phyloP scores from a whole-genome alignment of 2,329 filamentous ascomycete genomes.

The Colletotrichum navitas region DNA sequence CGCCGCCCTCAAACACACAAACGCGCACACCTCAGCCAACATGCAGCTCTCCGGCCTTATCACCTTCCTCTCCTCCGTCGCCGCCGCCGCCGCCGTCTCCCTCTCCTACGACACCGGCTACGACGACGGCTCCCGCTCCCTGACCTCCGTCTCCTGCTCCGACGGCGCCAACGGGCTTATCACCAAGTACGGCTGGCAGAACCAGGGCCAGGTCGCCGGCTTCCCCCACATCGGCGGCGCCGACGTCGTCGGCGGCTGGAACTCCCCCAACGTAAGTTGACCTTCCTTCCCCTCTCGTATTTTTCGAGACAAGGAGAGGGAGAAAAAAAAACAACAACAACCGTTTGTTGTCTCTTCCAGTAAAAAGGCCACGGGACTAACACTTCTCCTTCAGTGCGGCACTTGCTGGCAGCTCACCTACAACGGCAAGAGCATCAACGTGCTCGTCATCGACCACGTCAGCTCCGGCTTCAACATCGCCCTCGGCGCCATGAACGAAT shows the following conservation, averaged over 20 bases:
- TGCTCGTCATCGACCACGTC: slow-evolving; percentile 68
- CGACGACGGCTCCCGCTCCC: slow-evolving; percentile 68
- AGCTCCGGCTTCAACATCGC: slow-evolving; percentile 67
- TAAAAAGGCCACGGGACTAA: slow-evolving; percentile 9
- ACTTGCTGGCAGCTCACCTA: slow-evolving; percentile 70
- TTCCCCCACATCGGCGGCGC: slow-evolving; percentile 70
- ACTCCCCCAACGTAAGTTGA: slow-evolving; percentile 57
- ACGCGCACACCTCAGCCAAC: slow-evolving; percentile 48
- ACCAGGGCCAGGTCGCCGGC: slow-evolving; percentile 61
- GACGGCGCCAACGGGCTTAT: slow-evolving; percentile 76
- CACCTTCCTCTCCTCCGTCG: slow-evolving; percentile 54
- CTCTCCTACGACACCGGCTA: slow-evolving; percentile 82
- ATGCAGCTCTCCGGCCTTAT: slow-evolving; percentile 60
- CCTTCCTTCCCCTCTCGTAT: no score
- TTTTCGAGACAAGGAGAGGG: background rate
- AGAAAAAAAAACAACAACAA: no score
- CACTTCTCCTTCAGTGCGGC: slow-evolving; percentile 60
- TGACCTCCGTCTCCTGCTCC: slow-evolving; percentile 73
- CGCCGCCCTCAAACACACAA: slow-evolving; percentile 50
- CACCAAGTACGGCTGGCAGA: slow-evolving; percentile 70
- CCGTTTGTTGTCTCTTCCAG: no score
- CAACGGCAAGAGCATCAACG: slow-evolving; percentile 63
- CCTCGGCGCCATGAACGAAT: slow-evolving; percentile 65
- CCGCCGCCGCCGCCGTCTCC: slow-evolving; percentile 53
- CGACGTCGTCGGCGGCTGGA: slow-evolving; percentile 66